Evolutionary conservation across 2,329 filamentous ascomycete genomes (phyloP).

Genomic region (Apiospora sp.): DNA sequence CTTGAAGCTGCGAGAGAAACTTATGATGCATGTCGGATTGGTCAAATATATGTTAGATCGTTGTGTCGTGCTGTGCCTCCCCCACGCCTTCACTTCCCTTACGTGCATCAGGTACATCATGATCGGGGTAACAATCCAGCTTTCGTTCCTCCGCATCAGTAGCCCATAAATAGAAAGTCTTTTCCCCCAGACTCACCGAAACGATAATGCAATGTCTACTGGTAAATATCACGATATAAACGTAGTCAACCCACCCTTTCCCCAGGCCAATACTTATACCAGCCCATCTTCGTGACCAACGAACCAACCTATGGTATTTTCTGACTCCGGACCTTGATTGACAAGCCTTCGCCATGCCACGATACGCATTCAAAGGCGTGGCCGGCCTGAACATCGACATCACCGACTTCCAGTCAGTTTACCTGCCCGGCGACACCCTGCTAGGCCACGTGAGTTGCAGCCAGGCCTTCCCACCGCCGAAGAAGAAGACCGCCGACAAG

Average conservation of each 20-base stretch:
- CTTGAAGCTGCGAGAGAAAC: background rate
- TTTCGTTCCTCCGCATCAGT: background rate
- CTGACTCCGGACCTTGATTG: background rate
- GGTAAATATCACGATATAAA: background rate
- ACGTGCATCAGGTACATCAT: too few relatives aligned
- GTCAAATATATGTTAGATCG: background rate
- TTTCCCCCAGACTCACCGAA: background rate
- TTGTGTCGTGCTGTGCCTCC: background rate
- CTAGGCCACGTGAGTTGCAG: slow-evolving; percentile 24
- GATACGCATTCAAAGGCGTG: background rate
- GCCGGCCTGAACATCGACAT: slow-evolving; percentile 20
- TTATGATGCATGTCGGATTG: background rate
- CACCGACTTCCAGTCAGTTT: slow-evolving; percentile 24
- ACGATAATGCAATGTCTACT: background rate
- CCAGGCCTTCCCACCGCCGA: background rate
- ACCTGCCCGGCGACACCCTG: slow-evolving; percentile 25
- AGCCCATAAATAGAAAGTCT: background rate
- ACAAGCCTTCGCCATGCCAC: slow-evolving; percentile 17
- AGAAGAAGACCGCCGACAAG: background rate
- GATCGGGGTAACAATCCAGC: background rate
- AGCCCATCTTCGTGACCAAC: background rate
- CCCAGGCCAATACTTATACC: background rate
- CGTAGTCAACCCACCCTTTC: too few relatives aligned
- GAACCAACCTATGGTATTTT: background rate
- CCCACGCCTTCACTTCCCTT: background rate